These are phyloP conservation scores for Cornus kousa DNA, from an alignment of 148 eudicot species.

Conservation along the genomic window DNA sequence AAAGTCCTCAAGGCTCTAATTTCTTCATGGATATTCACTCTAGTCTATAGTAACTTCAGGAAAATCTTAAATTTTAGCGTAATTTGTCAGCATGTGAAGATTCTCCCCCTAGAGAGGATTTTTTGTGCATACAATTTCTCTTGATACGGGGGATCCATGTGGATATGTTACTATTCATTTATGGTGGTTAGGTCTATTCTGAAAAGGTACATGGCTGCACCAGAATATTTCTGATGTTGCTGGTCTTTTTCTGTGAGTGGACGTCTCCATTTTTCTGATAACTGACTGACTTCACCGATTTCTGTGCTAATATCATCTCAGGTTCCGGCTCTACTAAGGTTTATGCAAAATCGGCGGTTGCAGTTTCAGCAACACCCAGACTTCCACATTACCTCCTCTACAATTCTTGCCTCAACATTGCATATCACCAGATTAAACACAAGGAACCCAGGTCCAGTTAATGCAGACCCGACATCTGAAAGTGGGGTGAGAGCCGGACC, in stretches of 20 bases:
- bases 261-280: background rate
- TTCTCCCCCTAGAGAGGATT: no score
- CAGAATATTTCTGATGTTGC: background rate
- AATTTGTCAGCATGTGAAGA: no score
- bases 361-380: slow-evolving; percentile 93
- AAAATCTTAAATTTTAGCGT: no score
- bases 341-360: slow-evolving; percentile 76
- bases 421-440: slow-evolving; percentile 90
- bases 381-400: slow-evolving; percentile 89
- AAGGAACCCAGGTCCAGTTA: slow-evolving; percentile 41
- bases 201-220: background rate
- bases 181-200: background rate
- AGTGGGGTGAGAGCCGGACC: slow-evolving; percentile 36
- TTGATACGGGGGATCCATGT: background rate
- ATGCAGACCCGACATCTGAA: slow-evolving; percentile 37
- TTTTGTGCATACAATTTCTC: no score
- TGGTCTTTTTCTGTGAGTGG: background rate
- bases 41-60: no score
- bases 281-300: background rate
- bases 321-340: slow-evolving; percentile 96
- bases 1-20: background rate
- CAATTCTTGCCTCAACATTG: slow-evolving; percentile 85
- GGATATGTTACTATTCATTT: background rate
- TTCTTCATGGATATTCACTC: no score
- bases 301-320: slow-evolving; percentile 25